These are phyloP conservation scores for Spathaspora sp. DNA, from an alignment of 1,139 yeast species.

Conservation along the genomic window DNA sequence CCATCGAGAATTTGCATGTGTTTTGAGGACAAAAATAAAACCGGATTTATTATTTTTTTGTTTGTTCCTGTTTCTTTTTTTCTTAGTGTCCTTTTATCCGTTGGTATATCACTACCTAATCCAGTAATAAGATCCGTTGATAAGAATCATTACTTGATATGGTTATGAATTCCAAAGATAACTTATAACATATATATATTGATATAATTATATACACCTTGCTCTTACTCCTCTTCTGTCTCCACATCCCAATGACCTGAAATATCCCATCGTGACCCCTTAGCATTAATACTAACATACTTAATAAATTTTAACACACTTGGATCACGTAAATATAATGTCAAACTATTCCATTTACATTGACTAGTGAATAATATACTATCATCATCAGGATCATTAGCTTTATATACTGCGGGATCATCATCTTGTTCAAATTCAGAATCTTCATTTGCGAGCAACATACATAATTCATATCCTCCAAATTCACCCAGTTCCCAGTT, in stretches of 20 bases:
- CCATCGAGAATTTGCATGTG: neutral
- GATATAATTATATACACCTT: constrained; percentile 11
- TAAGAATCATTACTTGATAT: neutral
- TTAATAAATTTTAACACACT: constrained; percentile 86
- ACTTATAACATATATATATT: neutral
- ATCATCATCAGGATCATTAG: constrained; percentile 64
- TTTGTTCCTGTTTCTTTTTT: too few species aligned
- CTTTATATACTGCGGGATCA: constrained; percentile 58
- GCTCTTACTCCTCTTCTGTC: constrained; percentile 19
- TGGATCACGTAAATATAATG: constrained; percentile 78
- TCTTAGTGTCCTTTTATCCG: too few species aligned
- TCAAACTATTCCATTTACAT: constrained; percentile 81
- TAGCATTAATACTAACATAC: constrained; percentile 85
- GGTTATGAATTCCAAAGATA: neutral
- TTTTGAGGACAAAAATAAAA: too few species aligned
- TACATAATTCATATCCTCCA: constrained; percentile 93
- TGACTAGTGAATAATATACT: constrained; percentile 78
- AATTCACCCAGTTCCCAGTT: constrained; percentile 86
- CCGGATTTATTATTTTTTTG: neutral
- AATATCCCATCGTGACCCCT: constrained; percentile 93
- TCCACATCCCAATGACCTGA: constrained; percentile 77
- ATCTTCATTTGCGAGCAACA: constrained; percentile 54
- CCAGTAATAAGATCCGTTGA: too few species aligned
- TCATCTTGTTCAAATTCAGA: constrained; percentile 48
- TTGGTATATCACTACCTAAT: neutral